phyloP scores from a whole-genome alignment of 768 basidiomycete species.

The Phanerochaete sordida region DNA sequence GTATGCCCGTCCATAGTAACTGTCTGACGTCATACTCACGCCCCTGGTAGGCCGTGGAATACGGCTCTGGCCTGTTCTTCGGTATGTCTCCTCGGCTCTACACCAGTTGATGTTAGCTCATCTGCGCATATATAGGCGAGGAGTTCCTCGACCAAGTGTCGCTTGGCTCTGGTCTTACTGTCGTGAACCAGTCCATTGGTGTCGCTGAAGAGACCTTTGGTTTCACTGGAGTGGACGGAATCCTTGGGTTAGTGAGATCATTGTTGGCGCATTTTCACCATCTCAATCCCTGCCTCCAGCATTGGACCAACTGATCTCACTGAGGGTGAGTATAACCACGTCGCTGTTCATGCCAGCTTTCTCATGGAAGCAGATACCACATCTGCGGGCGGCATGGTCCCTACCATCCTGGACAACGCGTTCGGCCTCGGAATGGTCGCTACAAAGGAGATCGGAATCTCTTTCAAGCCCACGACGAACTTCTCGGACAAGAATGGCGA shows the following conservation, averaged over 20 bases:
- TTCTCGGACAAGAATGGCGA: slow-evolving; percentile 18
- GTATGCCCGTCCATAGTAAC: not conserved
- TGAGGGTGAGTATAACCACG: slow-evolving; percentile 23
- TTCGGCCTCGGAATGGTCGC: slow-evolving; percentile 38
- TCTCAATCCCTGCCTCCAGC: slow-evolving; percentile 18
- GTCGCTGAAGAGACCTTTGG: slow-evolving; percentile 44
- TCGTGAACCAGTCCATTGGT: slow-evolving; percentile 53
- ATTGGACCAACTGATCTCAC: slow-evolving; percentile 63
- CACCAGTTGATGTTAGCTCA: not conserved
- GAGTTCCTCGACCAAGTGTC: slow-evolving; percentile 48
- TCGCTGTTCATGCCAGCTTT: slow-evolving; percentile 1
- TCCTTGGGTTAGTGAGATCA: slow-evolving; percentile 33
- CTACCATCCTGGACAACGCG: slow-evolving; percentile 49
- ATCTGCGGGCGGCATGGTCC: not conserved
- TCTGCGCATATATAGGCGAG: slow-evolving; percentile 14
- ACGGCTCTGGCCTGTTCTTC: slow-evolving; percentile 9
- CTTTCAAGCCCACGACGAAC: slow-evolving; percentile 40
- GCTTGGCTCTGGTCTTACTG: slow-evolving; percentile 27
- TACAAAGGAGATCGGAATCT: slow-evolving; percentile 43
- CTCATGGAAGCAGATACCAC: not conserved
- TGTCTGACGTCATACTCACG: not conserved
- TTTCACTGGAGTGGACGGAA: slow-evolving; percentile 51
- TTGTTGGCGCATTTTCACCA: not conserved
- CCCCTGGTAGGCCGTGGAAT: slow-evolving; percentile 1
- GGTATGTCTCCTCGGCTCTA: not conserved